A percentile compares a stretch with the other conserved stretches of the same genome.
Conservation (phyloP, 768 basidiomycete species). For the Kondoa subrosea region DNA sequence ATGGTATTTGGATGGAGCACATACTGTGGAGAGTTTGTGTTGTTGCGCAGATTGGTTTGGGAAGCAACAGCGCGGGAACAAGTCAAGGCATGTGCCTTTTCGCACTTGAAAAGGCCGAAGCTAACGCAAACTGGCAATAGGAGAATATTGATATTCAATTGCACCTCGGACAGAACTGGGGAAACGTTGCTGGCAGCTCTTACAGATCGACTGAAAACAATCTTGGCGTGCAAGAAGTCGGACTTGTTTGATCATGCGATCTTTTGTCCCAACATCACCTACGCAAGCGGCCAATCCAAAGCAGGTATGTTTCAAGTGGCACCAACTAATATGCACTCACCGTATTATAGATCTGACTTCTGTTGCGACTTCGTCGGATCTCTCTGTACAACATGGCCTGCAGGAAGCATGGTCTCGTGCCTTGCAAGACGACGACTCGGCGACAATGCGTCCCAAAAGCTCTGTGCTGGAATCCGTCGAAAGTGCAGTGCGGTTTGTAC, state of each 20-base stretch:
- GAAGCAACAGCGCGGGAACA: slow-evolving; percentile 11
- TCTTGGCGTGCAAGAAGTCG: slow-evolving; percentile 27
- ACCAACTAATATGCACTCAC: slow-evolving; percentile 40
- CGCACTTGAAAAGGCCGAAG: neutral
- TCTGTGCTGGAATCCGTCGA: slow-evolving; percentile 76
- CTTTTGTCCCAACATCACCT: slow-evolving; percentile 94
- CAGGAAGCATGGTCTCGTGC: slow-evolving; percentile 7
- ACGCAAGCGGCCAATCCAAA: slow-evolving; percentile 72
- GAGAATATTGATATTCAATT: slow-evolving; percentile 71
- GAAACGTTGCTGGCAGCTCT: slow-evolving; percentile 49
- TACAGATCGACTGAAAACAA: slow-evolving; percentile 37
- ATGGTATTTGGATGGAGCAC: slow-evolving; percentile 93
- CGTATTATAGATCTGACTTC: slow-evolving; percentile 53
- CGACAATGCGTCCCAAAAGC: slow-evolving; percentile 36
- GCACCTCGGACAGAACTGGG: slow-evolving; percentile 76
- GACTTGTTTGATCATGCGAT: slow-evolving; percentile 50
- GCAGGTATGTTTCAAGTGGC: slow-evolving; percentile 43
- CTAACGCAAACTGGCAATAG: slow-evolving; percentile 32
- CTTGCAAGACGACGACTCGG: slow-evolving; percentile 40
- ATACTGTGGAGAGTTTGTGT: slow-evolving; percentile 74
- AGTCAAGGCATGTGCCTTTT: slow-evolving; percentile 12
- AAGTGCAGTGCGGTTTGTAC: slow-evolving; percentile 59
- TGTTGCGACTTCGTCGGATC: slow-evolving; percentile 40
- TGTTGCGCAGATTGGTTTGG: slow-evolving; percentile 83
- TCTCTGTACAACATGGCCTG: slow-evolving; percentile 14